Base-by-base conservation (phyloP, 2,329 filamentous ascomycete species). In the Hymenotorrendiella dingleyae region DNA sequence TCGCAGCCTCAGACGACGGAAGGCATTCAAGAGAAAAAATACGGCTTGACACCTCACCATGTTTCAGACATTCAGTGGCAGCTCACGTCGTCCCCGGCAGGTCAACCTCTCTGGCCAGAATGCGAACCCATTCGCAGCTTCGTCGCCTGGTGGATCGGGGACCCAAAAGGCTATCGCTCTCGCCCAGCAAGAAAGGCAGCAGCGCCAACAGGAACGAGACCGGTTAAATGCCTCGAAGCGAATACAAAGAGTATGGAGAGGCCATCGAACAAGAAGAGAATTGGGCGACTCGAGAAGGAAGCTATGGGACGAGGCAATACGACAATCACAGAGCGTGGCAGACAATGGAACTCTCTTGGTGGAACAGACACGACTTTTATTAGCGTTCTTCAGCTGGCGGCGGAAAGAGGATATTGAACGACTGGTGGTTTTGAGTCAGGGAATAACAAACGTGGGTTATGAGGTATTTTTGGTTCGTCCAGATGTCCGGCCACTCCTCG, bases 61-160 rank as follows among this genome's bases (percentile, higher is more conserved):
- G 91, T 94, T 93, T 68, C 82, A 85, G 48, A 89, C 85, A 41
- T 98, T 98, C 68, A 93, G 86, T 19, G 93, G 93, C 55, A 86
- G 70, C 66, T 86, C 88, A 56, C 82, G 87, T 59, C 85, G 86
- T 54, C 83, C 84, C 48, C 83, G 93, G 53, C 90, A 96, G 63
- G 88, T 97, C 62, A 96, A 97, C 66, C 82, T 98, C 48, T 93
- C 88, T 53, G 93, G 89, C 49, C 84, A 90, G 55, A 79, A 78
- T 52, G 71, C 72, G 38, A 94, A 95, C 59, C 87, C 89, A 3
- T 94, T 93, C 63, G 81, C 76, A 47, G 77, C 77, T 53, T n/a
- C n/a, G n/a, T n/a, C n/a, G n/a, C n/a, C n/a, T n/a, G n/a, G n/a
- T n/a, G 73, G 74, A 12, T 72, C 78, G 1, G 82, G 80, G 14